Evolutionary conservation across 495 filamentous ascomycete species (phyloP), one percentile per base, ranked within the genome.

Genomic region (Penicillium robsamsonii): DNA sequence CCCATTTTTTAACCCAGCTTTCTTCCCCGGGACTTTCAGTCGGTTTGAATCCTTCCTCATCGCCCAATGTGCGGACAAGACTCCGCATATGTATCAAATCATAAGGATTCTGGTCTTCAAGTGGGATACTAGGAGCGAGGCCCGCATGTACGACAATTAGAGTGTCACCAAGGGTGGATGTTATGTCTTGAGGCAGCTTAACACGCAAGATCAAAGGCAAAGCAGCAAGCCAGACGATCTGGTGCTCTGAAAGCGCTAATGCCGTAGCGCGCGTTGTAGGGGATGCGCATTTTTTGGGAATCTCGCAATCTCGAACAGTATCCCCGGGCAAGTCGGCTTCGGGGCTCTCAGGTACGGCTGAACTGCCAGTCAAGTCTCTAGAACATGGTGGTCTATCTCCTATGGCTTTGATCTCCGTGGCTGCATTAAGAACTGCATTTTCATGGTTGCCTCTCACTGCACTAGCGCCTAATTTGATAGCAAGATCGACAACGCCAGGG

Each of bases 391-490:
- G 42, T 17, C 10, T 47, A 31, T 56, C 38, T 11, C 25, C 37
- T 29, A 20, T 27, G 7, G 29, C 38, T 3, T 46, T 55, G 0
- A 67, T 56, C n/a, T 60, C 53, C 15, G 44, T 54, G n/a, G 59
- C 55, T 10, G 65, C 63, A 52, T 64, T 47, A 12, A 92, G 75
- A 22, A 93, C 79, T 13, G 82, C 79, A 64, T 96, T 89, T 61
- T 96, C 91, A 70, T 95, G 90, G 70, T 96, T 96, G 17, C 91
- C 91, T 44, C 91, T 79, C 6, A 95, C 89, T 42, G 80, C 87
- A 41, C 81, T 84, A 6, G 91, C 91, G 40, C 78, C 79, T 20
- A 89, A 68, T 8, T 74, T 66, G 1, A 66, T 63, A 11, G 53
- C 53, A 6, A 65, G n/a, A 46, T 65, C 62, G 1, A 65, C 44